Evolutionary conservation across 345 rosid species (phyloP).

Genomic region (Melaleuca alternifolia): DNA sequence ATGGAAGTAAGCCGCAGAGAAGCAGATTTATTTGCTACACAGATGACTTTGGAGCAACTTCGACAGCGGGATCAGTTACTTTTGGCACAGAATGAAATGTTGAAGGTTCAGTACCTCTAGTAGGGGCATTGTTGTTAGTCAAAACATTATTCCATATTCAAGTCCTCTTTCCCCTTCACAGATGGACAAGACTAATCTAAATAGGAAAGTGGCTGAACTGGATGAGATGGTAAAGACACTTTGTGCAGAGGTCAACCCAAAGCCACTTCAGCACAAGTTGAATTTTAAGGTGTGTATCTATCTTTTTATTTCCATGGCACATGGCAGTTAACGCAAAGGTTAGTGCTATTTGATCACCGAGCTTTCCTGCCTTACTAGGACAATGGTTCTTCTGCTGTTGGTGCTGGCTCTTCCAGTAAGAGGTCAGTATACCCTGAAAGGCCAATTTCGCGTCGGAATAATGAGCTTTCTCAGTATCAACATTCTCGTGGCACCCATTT

Average conservation of each 20-base stretch:
- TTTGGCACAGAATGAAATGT: conserved; percentile 72
- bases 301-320: background rate
- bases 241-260: conserved; percentile 22
- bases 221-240: conserved; percentile 47
- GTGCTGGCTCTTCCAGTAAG: conserved; percentile 27
- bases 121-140: background rate
- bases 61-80: conserved; percentile 73
- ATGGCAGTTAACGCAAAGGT: background rate
- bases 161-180: background rate
- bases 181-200: conserved; percentile 75
- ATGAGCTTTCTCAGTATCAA: conserved; percentile 48
- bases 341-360: background rate
- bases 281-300: conserved; percentile 20
- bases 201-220: conserved; percentile 55
- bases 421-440: conserved; percentile 39
- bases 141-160: background rate
- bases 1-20: conserved; percentile 48
- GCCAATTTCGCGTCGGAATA: conserved; percentile 39
- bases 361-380: conserved; percentile 27
- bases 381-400: conserved; percentile 14
- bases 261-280: conserved; percentile 21
- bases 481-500: conserved; percentile 11
- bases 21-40: conserved; percentile 50
- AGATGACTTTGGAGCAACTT: conserved; percentile 58
- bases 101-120: conserved; percentile 36